These are phyloP conservation scores for Russula sp. DNA, from an alignment of 768 basidiomycete species.

Conservation along the genomic window DNA sequence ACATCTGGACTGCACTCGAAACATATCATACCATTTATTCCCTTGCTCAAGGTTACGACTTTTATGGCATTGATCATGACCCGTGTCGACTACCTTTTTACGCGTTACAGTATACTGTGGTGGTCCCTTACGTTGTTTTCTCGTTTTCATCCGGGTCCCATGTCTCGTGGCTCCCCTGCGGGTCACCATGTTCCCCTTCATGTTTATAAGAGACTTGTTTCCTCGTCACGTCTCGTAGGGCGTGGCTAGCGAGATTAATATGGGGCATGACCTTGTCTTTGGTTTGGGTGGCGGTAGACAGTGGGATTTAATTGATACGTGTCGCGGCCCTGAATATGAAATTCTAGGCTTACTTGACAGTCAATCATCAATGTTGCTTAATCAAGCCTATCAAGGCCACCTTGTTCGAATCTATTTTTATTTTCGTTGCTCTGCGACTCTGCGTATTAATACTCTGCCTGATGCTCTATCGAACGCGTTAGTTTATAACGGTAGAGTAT, in stretches of 20 bases:
- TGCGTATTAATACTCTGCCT: not conserved
- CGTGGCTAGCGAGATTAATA: constrained; percentile 13
- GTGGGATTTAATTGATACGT: constrained; percentile 3
- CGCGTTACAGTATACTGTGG: constrained; percentile 33
- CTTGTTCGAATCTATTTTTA: not conserved
- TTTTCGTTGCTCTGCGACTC: not conserved
- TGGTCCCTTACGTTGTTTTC: constrained; percentile 22
- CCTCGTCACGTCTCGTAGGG: constrained; percentile 15
- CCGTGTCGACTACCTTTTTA: constrained; percentile 32
- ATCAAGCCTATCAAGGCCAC: not conserved
- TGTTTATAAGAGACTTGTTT: constrained; percentile 25
- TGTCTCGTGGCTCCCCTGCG: constrained; percentile 11
- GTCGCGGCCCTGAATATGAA: constrained; percentile 9
- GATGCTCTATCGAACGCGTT: not conserved
- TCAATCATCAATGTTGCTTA: too few species aligned
- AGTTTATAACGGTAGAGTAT: not conserved
- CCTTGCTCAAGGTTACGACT: constrained; percentile 63
- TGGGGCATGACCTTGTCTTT: constrained; percentile 4
- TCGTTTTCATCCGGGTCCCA: constrained; percentile 18
- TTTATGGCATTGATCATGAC: constrained; percentile 42
- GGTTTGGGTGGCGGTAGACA: constrained; percentile 10
- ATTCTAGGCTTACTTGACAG: not conserved
- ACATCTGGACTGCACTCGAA: constrained; percentile 35
- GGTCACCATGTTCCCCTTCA: constrained; percentile 20
- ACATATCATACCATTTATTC: constrained; percentile 66